These are phyloP conservation scores for Neurospora sp. DNA, from an alignment of 495 filamentous ascomycete genomes.

Conservation along the genomic window DNA sequence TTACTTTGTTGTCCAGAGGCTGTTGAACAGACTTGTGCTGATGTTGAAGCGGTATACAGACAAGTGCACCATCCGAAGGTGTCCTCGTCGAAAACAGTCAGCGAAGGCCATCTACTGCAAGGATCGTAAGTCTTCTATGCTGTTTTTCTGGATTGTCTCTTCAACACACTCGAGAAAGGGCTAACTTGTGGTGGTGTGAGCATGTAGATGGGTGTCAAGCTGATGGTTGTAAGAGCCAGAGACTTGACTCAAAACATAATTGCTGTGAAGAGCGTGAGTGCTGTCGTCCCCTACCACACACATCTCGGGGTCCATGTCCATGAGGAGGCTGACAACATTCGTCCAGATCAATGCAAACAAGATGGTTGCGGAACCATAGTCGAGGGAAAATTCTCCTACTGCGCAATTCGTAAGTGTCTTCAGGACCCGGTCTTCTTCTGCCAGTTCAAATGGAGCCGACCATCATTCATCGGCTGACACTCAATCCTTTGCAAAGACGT, in stretches of 20 bases:
- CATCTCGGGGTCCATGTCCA: too few species aligned
- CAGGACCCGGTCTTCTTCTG: too few species aligned
- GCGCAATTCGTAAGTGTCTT: conserved; percentile 8
- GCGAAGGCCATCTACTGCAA: conserved; percentile 7
- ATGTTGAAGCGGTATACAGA: conserved; percentile 4
- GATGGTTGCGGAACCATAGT: conserved; percentile 12
- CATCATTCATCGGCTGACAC: too few species aligned
- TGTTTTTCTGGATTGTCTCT: too few species aligned
- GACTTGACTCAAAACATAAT: conserved; percentile 8
- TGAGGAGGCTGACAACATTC: background rate
- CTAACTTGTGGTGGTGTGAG: background rate
- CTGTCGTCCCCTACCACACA: background rate
- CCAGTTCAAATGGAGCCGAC: too few species aligned
- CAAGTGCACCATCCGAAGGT: conserved; percentile 15
- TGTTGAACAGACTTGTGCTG: background rate
- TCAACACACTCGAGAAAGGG: background rate
- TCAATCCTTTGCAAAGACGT: conserved; percentile 6
- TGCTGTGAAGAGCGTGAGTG: conserved; percentile 17
- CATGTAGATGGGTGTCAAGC: conserved; percentile 12
- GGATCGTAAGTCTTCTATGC: background rate
- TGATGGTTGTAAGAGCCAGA: conserved; percentile 12
- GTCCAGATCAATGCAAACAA: conserved; percentile 13
- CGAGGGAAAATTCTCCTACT: conserved; percentile 13
- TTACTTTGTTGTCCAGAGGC: background rate
- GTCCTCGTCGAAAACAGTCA: conserved; percentile 3